phyloP scores from a whole-genome alignment of 2,329 filamentous ascomycete species.

The Aschersonia sp. region DNA sequence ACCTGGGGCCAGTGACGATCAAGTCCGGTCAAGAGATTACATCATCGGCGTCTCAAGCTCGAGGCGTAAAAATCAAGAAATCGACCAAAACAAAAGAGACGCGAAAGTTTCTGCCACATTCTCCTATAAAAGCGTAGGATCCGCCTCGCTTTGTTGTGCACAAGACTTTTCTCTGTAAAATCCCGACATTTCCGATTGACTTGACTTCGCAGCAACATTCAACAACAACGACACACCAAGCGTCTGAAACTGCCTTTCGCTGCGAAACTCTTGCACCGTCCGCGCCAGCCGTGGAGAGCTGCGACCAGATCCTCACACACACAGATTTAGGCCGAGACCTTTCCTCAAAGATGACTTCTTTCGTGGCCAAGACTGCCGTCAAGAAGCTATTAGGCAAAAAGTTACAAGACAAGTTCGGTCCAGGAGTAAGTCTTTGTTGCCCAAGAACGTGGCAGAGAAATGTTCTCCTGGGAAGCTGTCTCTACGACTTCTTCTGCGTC shows the following conservation, averaged over 20 bases:
- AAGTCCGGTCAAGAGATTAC: slow-evolving; percentile 7
- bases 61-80: not conserved
- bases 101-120: too few relatives aligned
- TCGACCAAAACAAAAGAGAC: not conserved
- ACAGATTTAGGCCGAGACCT: not conserved
- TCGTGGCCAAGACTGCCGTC: slow-evolving; percentile 38
- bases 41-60: slow-evolving; percentile 8
- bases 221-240: too few relatives aligned
- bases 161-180: not conserved
- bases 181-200: not conserved
- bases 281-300: too few relatives aligned
- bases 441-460: too few relatives aligned
- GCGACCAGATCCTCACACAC: too few relatives aligned
- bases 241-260: too few relatives aligned
- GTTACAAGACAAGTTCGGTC: slow-evolving; percentile 42
- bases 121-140: too few relatives aligned
- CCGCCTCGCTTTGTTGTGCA: too few relatives aligned
- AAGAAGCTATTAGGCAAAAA: slow-evolving; percentile 44
- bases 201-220: not conserved
- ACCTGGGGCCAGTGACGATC: too few relatives aligned
- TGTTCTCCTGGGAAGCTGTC: too few relatives aligned
- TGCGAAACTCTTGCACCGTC: too few relatives aligned
- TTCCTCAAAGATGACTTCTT: slow-evolving; percentile 30
- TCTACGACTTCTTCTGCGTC: not conserved
- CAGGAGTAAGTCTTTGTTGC: slow-evolving; percentile 29